Conservation (phyloP, 2,329 filamentous ascomycete species). For the Cordyceps tenuipes region DNA sequence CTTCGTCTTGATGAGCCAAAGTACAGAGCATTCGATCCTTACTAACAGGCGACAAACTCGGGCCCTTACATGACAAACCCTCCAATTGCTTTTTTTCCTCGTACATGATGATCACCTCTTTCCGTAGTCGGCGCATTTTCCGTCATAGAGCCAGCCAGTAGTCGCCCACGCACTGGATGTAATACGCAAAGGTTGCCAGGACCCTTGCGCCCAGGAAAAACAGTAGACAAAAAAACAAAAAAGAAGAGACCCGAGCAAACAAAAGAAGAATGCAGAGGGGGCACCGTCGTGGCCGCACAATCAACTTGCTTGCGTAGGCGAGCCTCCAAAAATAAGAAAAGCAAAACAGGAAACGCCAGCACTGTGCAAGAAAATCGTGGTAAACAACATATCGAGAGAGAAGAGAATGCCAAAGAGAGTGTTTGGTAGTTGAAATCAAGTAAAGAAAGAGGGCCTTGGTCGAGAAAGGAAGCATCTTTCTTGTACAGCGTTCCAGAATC, state of each 20-base stretch:
- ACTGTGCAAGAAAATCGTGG: neutral
- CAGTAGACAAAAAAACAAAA: neutral
- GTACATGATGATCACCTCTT: neutral
- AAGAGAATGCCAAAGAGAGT: neutral
- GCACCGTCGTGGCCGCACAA: neutral
- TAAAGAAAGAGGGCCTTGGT: neutral
- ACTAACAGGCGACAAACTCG: neutral
- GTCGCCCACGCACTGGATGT: neutral
- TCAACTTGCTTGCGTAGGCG: neutral
- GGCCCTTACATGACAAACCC: neutral
- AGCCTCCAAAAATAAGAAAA: neutral
- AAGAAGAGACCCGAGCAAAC: neutral
- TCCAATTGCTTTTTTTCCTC: neutral
- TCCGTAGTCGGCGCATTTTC: neutral
- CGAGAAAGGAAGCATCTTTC: neutral
- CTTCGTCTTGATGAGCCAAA: neutral
- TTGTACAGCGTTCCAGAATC: neutral
- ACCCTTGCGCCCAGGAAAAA: neutral
- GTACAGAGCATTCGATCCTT: neutral
- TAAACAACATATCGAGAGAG: constrained; percentile 4
- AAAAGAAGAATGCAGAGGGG: neutral
- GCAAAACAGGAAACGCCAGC: neutral
- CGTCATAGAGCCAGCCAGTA: neutral
- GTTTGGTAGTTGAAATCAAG: neutral
- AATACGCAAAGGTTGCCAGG: neutral